Evolutionary conservation across 2,329 filamentous ascomycete species (phyloP).

Genomic region (Beauveria medogensis): DNA sequence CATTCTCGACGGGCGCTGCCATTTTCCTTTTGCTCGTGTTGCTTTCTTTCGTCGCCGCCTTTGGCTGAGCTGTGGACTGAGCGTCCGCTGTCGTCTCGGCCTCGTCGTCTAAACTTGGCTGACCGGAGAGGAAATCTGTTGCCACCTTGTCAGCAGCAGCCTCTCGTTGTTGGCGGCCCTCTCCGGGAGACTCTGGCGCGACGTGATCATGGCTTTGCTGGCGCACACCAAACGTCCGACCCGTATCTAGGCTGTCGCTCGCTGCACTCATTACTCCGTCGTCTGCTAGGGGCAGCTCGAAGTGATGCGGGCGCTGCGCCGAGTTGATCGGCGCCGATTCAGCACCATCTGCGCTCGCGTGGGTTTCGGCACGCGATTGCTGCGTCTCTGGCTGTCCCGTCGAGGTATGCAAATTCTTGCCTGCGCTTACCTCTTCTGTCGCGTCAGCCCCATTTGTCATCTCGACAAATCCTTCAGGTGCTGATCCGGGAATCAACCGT

Average conservation of each 20-base stretch:
- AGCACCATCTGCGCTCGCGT: slow-evolving; percentile 12
- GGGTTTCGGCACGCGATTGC: slow-evolving; percentile 20
- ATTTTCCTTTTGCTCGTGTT: background rate
- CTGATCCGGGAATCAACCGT: slow-evolving; percentile 46
- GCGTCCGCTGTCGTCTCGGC: background rate
- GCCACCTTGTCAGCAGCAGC: slow-evolving; percentile 15
- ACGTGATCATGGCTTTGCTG: background rate
- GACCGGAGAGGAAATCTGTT: slow-evolving; percentile 8
- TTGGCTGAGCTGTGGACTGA: background rate
- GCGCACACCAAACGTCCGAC: background rate
- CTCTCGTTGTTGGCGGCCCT: slow-evolving; percentile 2
- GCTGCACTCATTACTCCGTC: slow-evolving; percentile 18
- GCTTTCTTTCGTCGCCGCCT: background rate
- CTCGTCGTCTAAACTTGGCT: slow-evolving; percentile 1
- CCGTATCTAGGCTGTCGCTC: slow-evolving; percentile 16
- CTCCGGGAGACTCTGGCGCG: background rate
- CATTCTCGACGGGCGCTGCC: background rate
- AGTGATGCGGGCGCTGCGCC: slow-evolving; percentile 18
- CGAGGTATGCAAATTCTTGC: slow-evolving; percentile 21
- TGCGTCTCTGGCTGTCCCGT: slow-evolving; percentile 18
- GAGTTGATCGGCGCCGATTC: slow-evolving; percentile 23
- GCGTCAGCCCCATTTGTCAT: background rate
- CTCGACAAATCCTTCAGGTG: slow-evolving; percentile 20
- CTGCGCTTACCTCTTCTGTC: slow-evolving; percentile 14
- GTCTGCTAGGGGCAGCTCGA: slow-evolving; percentile 16